Conservation (phyloP, 805 yeast genomes). For the Ogataea allantospora region DNA sequence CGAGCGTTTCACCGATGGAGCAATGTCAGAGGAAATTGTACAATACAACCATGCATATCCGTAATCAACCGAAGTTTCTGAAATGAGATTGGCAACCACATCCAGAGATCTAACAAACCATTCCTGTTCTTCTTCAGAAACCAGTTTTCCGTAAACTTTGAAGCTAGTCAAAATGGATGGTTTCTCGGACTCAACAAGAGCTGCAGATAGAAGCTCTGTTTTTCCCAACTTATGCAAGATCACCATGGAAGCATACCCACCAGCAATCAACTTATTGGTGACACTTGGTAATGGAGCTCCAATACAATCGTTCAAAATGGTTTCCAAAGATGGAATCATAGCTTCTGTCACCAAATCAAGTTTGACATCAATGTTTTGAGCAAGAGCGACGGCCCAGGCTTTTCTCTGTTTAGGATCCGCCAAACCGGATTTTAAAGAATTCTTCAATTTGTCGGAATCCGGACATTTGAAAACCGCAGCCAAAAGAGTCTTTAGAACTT, state of each 20-base stretch:
- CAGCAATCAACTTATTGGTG: slow-evolving; percentile 49
- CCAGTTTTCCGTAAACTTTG: slow-evolving; percentile 51
- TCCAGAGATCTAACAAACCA: slow-evolving; percentile 54
- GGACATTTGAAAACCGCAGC: slow-evolving; percentile 49
- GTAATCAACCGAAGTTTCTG: slow-evolving; percentile 21
- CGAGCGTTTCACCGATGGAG: slow-evolving; percentile 34
- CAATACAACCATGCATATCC: slow-evolving; percentile 53
- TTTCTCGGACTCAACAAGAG: slow-evolving; percentile 40
- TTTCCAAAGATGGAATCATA: slow-evolving; percentile 27
- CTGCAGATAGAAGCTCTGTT: slow-evolving; percentile 33
- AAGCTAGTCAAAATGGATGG: slow-evolving; percentile 48
- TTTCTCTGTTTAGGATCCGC: slow-evolving; percentile 62
- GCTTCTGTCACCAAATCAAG: slow-evolving; percentile 20
- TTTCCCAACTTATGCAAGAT: slow-evolving; percentile 23
- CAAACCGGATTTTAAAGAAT: slow-evolving; percentile 54
- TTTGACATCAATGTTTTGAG: slow-evolving; percentile 24
- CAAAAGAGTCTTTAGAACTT: slow-evolving; percentile 49
- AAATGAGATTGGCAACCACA: slow-evolving; percentile 28
- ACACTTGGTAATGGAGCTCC: slow-evolving; percentile 54
- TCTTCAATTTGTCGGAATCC: slow-evolving; percentile 29
- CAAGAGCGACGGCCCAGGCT: slow-evolving; percentile 63
- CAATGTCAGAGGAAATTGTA: slow-evolving; percentile 41
- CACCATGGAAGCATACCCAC: slow-evolving; percentile 49
- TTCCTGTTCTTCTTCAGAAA: slow-evolving; percentile 41
- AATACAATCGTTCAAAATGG: slow-evolving; percentile 43